Conservation (phyloP, 441 rosid genomes). For the Gossypium laxum region DNA sequence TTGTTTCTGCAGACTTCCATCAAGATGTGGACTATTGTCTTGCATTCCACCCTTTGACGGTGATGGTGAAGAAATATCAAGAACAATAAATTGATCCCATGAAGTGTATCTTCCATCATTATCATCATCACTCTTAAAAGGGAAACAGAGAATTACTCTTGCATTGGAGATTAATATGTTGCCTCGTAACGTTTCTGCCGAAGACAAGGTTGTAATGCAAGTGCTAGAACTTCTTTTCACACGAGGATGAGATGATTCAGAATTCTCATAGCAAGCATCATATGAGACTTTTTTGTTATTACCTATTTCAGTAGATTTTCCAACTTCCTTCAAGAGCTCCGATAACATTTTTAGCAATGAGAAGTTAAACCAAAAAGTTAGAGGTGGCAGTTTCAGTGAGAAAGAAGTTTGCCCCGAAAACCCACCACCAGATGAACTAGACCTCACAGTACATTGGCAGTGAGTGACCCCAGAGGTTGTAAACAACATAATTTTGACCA, state of each 20-base stretch:
- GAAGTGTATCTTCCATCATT: conserved; percentile 26
- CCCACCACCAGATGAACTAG: conserved; percentile 35
- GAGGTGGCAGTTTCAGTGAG: conserved; percentile 61
- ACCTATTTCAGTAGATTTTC: conserved; percentile 31
- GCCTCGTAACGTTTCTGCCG: conserved; percentile 40
- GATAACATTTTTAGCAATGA: conserved; percentile 39
- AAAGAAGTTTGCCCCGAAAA: conserved; percentile 37
- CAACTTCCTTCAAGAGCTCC: conserved; percentile 47
- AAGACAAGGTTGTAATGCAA: conserved; percentile 22
- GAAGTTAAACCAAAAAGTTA: conserved; percentile 64
- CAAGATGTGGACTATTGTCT: conserved; percentile 26
- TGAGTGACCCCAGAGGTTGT: conserved; percentile 49
- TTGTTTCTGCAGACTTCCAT: conserved; percentile 24
- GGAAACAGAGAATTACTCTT: conserved; percentile 68
- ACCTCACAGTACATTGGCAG: conserved; percentile 35
- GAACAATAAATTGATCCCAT: conserved; percentile 62
- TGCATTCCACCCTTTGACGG: conserved; percentile 30
- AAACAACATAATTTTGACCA: conserved; percentile 53
- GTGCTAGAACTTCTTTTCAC: conserved; percentile 32
- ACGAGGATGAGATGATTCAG: conserved; percentile 21
- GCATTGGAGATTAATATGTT: conserved; percentile 55
- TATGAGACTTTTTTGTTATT: conserved; percentile 15
- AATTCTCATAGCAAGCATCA: conserved; percentile 20
- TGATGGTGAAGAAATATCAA: conserved; percentile 47
- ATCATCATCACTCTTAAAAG: conserved; percentile 40